phyloP scores from a whole-genome alignment of 148 eudicot species.

The Rhododendron molle region DNA sequence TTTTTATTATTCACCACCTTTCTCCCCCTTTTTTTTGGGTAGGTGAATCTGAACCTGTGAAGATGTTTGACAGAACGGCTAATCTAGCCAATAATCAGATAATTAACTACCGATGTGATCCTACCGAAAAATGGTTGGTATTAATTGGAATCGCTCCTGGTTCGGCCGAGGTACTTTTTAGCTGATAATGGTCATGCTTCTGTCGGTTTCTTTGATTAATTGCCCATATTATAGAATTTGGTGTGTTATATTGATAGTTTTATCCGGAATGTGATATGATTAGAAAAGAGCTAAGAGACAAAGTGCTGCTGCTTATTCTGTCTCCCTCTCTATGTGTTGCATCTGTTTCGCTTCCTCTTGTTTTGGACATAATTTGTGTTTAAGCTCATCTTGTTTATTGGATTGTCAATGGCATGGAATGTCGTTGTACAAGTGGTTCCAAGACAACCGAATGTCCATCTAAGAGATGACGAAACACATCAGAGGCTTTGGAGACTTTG shows the following conservation, averaged over 20 bases:
- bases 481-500: not conserved
- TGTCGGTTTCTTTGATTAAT: not conserved
- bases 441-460: not conserved
- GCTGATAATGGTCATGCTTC: not conserved
- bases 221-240: not conserved
- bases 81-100: slow-evolving; percentile 88
- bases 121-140: slow-evolving; percentile 93
- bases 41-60: slow-evolving; percentile 88
- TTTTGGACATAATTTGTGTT: not conserved
- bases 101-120: slow-evolving; percentile 85
- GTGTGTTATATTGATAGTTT: not conserved
- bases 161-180: slow-evolving; percentile 59
- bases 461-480: not conserved
- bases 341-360: not conserved
- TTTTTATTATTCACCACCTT: not conserved
- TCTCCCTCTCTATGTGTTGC: not conserved
- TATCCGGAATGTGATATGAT: not conserved
- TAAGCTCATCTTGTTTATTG: not conserved
- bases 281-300: not conserved
- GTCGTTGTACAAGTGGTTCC: not conserved
- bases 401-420: not conserved
- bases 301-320: not conserved
- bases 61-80: slow-evolving; percentile 93
- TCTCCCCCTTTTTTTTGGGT: not conserved
- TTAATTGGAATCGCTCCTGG: slow-evolving; percentile 95